These are phyloP conservation scores for Trichoderma citrinoviride DNA, from an alignment of 2,329 filamentous ascomycete genomes.

Conservation along the genomic window DNA sequence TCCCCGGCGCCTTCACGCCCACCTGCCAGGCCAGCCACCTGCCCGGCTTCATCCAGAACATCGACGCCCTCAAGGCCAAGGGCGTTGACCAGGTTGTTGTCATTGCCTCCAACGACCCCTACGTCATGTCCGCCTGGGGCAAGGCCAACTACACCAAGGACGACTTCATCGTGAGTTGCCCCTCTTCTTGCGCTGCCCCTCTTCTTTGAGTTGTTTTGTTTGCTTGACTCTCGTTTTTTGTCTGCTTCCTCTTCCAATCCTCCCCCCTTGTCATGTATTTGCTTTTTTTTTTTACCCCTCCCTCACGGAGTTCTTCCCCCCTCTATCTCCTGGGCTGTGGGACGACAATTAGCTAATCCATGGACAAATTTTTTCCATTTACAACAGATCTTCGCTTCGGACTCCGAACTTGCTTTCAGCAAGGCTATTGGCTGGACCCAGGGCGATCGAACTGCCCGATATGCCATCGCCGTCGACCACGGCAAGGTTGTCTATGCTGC, in stretches of 20 bases:
- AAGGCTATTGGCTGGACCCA: constrained; percentile 74
- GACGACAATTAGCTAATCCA: constrained; percentile 3
- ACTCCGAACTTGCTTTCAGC: constrained; percentile 67
- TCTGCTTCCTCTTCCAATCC: background rate
- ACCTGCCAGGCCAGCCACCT: constrained; percentile 81
- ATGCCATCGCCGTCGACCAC: constrained; percentile 77
- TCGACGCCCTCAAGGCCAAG: constrained; percentile 69
- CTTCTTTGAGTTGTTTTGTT: background rate
- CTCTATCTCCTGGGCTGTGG: background rate
- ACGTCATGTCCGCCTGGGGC: constrained; percentile 84
- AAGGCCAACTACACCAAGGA: constrained; percentile 80
- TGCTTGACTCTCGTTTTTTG: background rate
- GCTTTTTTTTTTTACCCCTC: background rate
- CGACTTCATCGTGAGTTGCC: constrained; percentile 58
- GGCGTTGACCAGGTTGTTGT: constrained; percentile 80
- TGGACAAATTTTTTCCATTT: background rate
- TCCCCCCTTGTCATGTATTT: background rate
- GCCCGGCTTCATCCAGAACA: constrained; percentile 73
- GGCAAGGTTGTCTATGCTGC: constrained; percentile 81
- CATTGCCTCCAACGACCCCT: constrained; percentile 81
- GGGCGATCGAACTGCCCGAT: constrained; percentile 72
- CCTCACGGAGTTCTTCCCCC: background rate
- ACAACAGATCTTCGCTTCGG: constrained; percentile 68
- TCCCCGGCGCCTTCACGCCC: constrained; percentile 77
- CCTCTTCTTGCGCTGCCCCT: background rate